Evolutionary conservation across 768 basidiomycete genomes (phyloP).

Genomic region (Lactarius sp.): DNA sequence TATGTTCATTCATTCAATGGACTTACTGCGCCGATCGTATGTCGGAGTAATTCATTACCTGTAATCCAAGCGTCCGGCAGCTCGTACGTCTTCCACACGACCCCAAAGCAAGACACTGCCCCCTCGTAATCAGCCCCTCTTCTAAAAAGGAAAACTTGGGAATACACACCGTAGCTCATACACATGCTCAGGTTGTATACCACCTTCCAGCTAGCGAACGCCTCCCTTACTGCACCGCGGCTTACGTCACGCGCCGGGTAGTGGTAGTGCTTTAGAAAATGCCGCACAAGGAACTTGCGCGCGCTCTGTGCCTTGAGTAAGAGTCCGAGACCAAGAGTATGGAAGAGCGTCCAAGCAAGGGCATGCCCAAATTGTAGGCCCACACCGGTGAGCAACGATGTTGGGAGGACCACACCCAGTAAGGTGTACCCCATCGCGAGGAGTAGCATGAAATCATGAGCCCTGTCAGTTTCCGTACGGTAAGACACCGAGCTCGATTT

Average conservation of each 20-base stretch:
- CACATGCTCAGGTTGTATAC: constrained; percentile 89
- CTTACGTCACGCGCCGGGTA: constrained; percentile 68
- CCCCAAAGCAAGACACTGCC: constrained; percentile 74
- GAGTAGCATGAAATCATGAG: constrained; percentile 78
- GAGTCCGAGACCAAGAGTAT: constrained; percentile 82
- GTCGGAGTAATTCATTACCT: constrained; percentile 80
- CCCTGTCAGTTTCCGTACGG: constrained; percentile 42
- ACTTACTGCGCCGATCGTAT: constrained; percentile 82
- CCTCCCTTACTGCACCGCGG: constrained; percentile 81
- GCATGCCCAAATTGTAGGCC: constrained; percentile 78
- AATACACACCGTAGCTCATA: constrained; percentile 82
- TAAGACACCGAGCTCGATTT: neutral
- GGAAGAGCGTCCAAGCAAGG: constrained; percentile 78
- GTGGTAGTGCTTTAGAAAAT: constrained; percentile 92
- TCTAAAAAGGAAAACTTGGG: neutral
- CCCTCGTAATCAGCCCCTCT: neutral
- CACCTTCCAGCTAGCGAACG: constrained; percentile 92
- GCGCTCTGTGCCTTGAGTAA: constrained; percentile 81
- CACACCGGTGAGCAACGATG: constrained; percentile 45
- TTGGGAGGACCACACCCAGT: constrained; percentile 54
- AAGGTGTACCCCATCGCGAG: constrained; percentile 68
- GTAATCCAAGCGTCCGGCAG: constrained; percentile 82
- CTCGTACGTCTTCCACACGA: constrained; percentile 88
- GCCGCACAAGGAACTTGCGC: constrained; percentile 85
- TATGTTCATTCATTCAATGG: neutral